phyloP scores from a whole-genome alignment of 2,329 filamentous ascomycete genomes.

The Fusarium cicatricum region DNA sequence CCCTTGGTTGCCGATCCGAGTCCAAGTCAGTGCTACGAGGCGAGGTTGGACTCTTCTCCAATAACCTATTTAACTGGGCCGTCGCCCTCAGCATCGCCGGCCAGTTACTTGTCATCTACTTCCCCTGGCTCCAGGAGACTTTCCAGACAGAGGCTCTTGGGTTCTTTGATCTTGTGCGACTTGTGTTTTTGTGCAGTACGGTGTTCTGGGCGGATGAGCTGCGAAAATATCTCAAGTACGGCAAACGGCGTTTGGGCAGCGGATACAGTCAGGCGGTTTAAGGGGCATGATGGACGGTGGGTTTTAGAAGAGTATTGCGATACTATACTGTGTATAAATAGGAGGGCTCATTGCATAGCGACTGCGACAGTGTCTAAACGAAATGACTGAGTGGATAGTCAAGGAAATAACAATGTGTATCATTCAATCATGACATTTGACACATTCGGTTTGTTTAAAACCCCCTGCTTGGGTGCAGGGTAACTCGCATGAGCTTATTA shows the following conservation, averaged over 20 bases:
- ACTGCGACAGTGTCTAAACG: background rate
- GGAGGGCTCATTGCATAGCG: conserved; percentile 29
- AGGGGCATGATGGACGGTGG: background rate
- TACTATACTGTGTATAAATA: conserved; percentile 23
- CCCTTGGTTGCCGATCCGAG: conserved; percentile 89
- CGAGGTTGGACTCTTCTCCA: conserved; percentile 83
- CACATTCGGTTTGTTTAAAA: too few species aligned
- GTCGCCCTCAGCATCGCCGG: conserved; percentile 85
- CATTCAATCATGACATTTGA: too few species aligned
- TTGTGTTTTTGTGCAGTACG: conserved; percentile 80
- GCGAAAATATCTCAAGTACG: conserved; percentile 79
- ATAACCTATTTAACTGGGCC: conserved; percentile 96
- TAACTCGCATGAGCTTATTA: too few species aligned
- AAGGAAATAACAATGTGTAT: background rate
- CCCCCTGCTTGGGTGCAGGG: conserved; percentile 38
- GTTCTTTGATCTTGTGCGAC: conserved; percentile 74
- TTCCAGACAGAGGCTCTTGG: conserved; percentile 94
- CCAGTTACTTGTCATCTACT: conserved; percentile 91
- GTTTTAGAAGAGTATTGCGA: conserved; percentile 16
- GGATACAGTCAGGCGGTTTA: conserved; percentile 74
- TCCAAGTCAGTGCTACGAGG: conserved; percentile 88
- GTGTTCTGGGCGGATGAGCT: conserved; percentile 97
- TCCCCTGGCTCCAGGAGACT: conserved; percentile 90
- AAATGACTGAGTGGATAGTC: background rate
- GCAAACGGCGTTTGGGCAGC: conserved; percentile 62